These are phyloP conservation scores for Magnolia kwangsiensis DNA, from an alignment of 164 flowering plant genomes.

Conservation along the genomic window DNA sequence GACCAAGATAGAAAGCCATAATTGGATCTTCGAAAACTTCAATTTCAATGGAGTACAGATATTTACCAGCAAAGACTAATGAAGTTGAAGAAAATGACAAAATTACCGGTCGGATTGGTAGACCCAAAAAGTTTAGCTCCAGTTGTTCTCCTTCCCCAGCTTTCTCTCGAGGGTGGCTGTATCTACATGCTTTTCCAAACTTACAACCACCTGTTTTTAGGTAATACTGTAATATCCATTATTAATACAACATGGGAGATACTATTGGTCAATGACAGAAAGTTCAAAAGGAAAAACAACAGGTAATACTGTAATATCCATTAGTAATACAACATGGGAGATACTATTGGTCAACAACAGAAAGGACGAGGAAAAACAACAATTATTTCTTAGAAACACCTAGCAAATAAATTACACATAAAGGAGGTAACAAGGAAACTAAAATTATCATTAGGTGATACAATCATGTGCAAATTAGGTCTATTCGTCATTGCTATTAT, in stretches of 20 bases:
- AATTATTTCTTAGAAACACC: conserved; percentile 48
- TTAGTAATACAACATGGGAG: background rate
- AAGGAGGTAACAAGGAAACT: too few relatives aligned
- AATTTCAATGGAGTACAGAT: background rate
- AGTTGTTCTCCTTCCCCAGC: conserved; percentile 25
- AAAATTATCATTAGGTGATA: too few relatives aligned
- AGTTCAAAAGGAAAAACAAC: too few relatives aligned
- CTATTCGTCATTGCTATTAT: too few relatives aligned
- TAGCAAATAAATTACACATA: too few relatives aligned
- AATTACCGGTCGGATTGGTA: conserved; percentile 84
- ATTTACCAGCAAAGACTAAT: background rate
- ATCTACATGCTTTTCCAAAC: conserved; percentile 76
- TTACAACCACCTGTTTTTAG: conserved; percentile 72
- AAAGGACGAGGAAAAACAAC: too few relatives aligned
- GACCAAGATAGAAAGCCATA: conserved; percentile 1
- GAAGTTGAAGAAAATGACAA: background rate
- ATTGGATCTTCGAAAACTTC: background rate
- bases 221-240: conserved; percentile 60
- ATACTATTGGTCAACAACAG: too few relatives aligned
- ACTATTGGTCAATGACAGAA: too few relatives aligned
- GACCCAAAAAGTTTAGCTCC: conserved; percentile 74
- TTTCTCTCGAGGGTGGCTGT: conserved; percentile 50
- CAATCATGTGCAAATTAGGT: too few relatives aligned
- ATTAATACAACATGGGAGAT: background rate
- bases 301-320: conserved; percentile 64